Evolutionary conservation across 2,329 filamentous ascomycete species (phyloP), one percentile per base, ranked within the genome.

Genomic region (Pseudogymnoascus sp.): DNA sequence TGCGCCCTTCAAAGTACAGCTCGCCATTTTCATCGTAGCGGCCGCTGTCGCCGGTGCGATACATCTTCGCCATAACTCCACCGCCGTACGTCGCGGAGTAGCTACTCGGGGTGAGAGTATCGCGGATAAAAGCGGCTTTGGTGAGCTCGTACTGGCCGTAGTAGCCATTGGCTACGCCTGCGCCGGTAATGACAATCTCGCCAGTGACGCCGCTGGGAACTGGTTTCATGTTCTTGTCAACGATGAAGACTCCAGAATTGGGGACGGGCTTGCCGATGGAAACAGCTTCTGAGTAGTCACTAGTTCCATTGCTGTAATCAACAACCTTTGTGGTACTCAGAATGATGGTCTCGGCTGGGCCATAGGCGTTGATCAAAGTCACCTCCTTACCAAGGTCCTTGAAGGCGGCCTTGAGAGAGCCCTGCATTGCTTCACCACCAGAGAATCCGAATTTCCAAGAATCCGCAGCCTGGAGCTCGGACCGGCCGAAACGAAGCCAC

Each of bases 131-230:
- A 35, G 33, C 14, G 33, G 33, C 33, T 35, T 35, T 35, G 33
- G 33, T 35, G 11, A 66, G 58, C 7, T 70, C 69, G 0, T 65
- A 45, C 8, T 69, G 65, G n/a, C 72, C 68, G 0, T 75, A 52
- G 60, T 79, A 79, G 1, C 75, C 74, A 6, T 62, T 14, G 0
- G 71, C 68, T 1, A 78, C 71, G 5, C 74, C 74, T 2, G 69
- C 64, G 3, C 78, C 77, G 8, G 69, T 75, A 28, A 82, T 71
- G 25, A 55, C 70, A 4, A 81, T 70, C 63, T 81, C 77, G 3
- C 80, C 80, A 0, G 73, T 67, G 2, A 76, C 64, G 0, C 78
- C 78, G 6, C 71, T 42, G 1, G 79, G 76, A 2, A 78, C 65
- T 0, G 73, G 69, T 12, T 72, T 60, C 19, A 71, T 65, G 1